Evolutionary conservation across 768 basidiomycete species (phyloP).

Genomic region (Russula abietina): DNA sequence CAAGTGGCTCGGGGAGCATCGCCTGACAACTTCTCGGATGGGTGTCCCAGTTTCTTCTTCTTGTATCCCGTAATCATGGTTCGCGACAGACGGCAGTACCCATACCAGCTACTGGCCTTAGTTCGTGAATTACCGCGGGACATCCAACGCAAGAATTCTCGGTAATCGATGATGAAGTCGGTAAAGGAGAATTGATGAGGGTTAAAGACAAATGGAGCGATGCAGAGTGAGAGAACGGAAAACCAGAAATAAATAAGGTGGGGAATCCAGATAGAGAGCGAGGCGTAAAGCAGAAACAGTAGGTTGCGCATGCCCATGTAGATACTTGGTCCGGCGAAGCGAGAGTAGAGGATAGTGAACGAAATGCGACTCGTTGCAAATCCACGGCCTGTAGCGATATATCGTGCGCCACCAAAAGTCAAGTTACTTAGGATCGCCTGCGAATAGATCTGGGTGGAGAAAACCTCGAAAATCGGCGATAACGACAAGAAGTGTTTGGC

Average conservation of each 20-base stretch:
- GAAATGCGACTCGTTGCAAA: conserved; percentile 96
- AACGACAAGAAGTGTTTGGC: conserved; percentile 95
- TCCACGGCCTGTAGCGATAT: conserved; percentile 98
- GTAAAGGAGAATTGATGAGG: conserved; percentile 98
- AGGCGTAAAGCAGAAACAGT: conserved; percentile 82
- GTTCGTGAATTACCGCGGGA: conserved; percentile 95
- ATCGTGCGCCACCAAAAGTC: conserved; percentile 96
- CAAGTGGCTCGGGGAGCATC: conserved; percentile 91
- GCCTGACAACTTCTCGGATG: conserved; percentile 93
- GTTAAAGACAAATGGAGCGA: conserved; percentile 98
- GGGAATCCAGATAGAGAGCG: conserved; percentile 88
- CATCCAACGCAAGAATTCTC: conserved; percentile 99
- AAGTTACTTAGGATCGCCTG: conserved; percentile 96
- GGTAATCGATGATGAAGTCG: conserved; percentile 98
- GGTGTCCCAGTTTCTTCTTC: conserved; percentile 96
- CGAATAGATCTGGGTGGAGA: conserved; percentile 97
- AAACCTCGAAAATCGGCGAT: conserved; percentile 97
- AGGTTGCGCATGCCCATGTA: conserved; percentile 97
- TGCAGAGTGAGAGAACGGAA: conserved; percentile 88
- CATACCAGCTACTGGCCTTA: conserved; percentile 98
- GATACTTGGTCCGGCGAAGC: conserved; percentile 99
- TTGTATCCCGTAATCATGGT: conserved; percentile 99
- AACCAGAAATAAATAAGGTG: conserved; percentile 99
- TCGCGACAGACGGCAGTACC: conserved; percentile 93
- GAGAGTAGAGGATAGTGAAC: conserved; percentile 95